phyloP scores from a whole-genome alignment of 495 filamentous ascomycete species.

The Lasiosphaeriaceae sp. region DNA sequence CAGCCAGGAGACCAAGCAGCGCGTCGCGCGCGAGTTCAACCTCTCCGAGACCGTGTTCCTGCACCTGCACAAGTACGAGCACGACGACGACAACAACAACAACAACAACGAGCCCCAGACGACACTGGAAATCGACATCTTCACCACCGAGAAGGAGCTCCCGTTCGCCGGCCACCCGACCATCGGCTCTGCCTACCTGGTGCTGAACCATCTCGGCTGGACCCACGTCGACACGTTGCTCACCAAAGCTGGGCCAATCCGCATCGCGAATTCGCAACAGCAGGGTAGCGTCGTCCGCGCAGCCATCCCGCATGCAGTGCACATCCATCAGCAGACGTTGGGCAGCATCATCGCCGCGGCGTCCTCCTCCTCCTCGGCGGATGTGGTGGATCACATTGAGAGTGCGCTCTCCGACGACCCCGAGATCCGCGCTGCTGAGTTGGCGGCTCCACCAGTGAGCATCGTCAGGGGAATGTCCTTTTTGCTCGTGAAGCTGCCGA shows the following conservation, averaged over 20 bases:
- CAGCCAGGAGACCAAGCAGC: conserved; percentile 55
- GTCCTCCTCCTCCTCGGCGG: too few relatives aligned
- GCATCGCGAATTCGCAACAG: conserved; percentile 13
- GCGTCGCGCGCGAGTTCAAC: conserved; percentile 76
- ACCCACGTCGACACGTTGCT: conserved; percentile 39
- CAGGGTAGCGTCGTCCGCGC: conserved; percentile 39
- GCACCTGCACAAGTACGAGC: too few relatives aligned
- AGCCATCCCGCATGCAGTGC: conserved; percentile 61
- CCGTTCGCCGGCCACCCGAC: conserved; percentile 79
- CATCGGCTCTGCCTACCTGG: conserved; percentile 62
- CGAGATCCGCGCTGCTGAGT: conserved; percentile 29
- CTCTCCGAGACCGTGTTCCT: conserved; percentile 82
- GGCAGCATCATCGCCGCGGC: too few relatives aligned
- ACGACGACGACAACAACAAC: too few relatives aligned
- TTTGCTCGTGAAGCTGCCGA: conserved; percentile 49
- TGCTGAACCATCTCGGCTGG: conserved; percentile 32
- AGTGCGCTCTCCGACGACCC: conserved; percentile 21
- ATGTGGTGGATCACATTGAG: neutral
- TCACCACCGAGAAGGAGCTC: conserved; percentile 58
- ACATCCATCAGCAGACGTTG: conserved; percentile 50
- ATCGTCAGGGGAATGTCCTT: conserved; percentile 71
- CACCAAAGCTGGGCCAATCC: conserved; percentile 59
- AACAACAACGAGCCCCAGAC: conserved; percentile 8
- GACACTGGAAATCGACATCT: conserved; percentile 62
- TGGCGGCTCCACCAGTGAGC: conserved; percentile 50